Conservation (phyloP, 139 green algal species). For the Closterium sp. region DNA sequence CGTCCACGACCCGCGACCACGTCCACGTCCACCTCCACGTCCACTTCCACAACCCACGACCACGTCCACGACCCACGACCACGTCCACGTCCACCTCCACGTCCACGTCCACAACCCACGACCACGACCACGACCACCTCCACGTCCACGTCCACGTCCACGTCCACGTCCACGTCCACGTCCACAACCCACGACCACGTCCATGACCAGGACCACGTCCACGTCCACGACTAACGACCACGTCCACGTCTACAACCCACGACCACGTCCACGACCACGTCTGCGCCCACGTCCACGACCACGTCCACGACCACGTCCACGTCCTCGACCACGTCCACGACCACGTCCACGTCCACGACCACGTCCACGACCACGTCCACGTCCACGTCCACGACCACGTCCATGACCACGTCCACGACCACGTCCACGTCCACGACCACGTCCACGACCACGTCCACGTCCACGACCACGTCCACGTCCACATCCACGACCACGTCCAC, state of each 20-base stretch:
- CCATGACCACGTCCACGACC: not conserved
- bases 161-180: not conserved
- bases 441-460: not conserved
- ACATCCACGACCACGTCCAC: not conserved
- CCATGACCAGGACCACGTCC: not conserved
- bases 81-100: not conserved
- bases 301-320: not conserved
- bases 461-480: not conserved
- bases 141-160: not conserved
- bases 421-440: not conserved
- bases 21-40: too few relatives aligned
- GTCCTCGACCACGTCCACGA: not conserved
- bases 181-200: not conserved
- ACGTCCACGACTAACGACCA: not conserved
- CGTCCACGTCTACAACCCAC: not conserved
- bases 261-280: not conserved
- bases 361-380: constrained; percentile 8
- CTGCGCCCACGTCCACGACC: not conserved
- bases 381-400: not conserved
- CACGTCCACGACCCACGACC: not conserved
- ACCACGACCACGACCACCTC: not conserved
- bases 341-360: not conserved
- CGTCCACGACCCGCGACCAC: too few relatives aligned
- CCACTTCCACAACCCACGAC: too few relatives aligned
- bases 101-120: not conserved